Conservation (phyloP, 164 flowering plant species). For the Aristolochia californica region DNA sequence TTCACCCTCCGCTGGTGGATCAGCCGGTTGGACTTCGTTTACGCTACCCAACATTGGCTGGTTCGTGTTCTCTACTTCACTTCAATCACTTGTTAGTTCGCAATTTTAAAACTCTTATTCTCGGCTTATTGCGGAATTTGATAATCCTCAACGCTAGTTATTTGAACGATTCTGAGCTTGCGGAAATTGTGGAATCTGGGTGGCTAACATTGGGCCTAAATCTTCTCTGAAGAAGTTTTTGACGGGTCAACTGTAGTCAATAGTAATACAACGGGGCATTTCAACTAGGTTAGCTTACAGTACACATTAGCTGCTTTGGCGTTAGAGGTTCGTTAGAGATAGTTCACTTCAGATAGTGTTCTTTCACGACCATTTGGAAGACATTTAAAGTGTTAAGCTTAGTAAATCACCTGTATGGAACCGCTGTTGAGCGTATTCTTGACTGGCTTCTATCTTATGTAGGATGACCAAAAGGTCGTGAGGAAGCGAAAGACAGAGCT, state of each 20-base stretch:
- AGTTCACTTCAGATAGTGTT: no score
- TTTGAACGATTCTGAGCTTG: neutral
- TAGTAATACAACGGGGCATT: no score
- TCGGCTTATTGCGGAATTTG: neutral
- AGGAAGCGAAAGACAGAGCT: slow-evolving; percentile 90
- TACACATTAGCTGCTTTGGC: no score
- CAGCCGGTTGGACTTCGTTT: slow-evolving; percentile 73
- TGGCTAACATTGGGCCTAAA: no score
- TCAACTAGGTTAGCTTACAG: no score
- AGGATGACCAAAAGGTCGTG: slow-evolving; percentile 81
- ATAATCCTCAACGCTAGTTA: neutral
- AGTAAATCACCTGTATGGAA: no score
- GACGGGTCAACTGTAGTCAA: no score
- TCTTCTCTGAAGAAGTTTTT: no score
- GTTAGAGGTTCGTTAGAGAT: no score
- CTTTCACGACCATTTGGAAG: no score
- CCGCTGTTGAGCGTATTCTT: no score
- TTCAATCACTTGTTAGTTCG: neutral
- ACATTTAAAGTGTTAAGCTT: no score
- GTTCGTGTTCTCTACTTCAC: slow-evolving; percentile 18
- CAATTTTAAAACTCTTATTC: neutral
- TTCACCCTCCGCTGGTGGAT: slow-evolving; percentile 81
- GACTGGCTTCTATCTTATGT: slow-evolving; percentile 4
- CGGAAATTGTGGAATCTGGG: neutral
- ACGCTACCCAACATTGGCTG: slow-evolving; percentile 91